Conservation (phyloP, 768 basidiomycete species). For the Wakefieldia striispora region DNA sequence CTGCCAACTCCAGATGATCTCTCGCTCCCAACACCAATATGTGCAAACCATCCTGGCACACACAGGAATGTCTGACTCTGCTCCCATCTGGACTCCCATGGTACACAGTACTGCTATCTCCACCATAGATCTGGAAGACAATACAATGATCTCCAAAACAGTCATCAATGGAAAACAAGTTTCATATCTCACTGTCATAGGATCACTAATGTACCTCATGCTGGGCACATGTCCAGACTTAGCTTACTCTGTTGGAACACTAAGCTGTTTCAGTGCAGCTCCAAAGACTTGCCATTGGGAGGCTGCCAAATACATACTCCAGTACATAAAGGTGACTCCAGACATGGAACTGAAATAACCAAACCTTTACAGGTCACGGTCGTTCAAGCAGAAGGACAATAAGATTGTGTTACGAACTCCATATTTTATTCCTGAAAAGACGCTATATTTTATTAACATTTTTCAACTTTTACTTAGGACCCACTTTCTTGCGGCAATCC, state of each 20-base stretch:
- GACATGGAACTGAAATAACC: conserved; percentile 11
- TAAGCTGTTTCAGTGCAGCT: background rate
- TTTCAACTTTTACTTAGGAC: too few relatives aligned
- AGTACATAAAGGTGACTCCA: background rate
- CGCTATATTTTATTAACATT: too few relatives aligned
- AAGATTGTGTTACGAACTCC: too few relatives aligned
- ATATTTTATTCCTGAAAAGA: too few relatives aligned
- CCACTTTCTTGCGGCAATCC: too few relatives aligned
- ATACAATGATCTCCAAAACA: background rate
- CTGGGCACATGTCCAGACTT: background rate
- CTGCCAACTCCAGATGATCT: conserved; percentile 19
- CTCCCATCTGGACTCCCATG: conserved; percentile 12
- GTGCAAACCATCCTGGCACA: conserved; percentile 9
- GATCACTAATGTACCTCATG: conserved; percentile 4
- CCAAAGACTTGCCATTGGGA: background rate
- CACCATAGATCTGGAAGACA: background rate
- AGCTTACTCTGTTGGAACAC: background rate
- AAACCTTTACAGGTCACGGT: too few relatives aligned
- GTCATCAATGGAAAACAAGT: background rate
- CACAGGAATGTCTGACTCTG: too few relatives aligned
- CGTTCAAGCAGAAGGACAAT: too few relatives aligned
- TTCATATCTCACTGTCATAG: background rate
- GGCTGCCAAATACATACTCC: background rate
- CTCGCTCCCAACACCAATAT: conserved; percentile 27
- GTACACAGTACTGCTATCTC: background rate